Evolutionary conservation across 164 flowering plant genomes (phyloP).

Genomic region (Vitis rotundifolia): DNA sequence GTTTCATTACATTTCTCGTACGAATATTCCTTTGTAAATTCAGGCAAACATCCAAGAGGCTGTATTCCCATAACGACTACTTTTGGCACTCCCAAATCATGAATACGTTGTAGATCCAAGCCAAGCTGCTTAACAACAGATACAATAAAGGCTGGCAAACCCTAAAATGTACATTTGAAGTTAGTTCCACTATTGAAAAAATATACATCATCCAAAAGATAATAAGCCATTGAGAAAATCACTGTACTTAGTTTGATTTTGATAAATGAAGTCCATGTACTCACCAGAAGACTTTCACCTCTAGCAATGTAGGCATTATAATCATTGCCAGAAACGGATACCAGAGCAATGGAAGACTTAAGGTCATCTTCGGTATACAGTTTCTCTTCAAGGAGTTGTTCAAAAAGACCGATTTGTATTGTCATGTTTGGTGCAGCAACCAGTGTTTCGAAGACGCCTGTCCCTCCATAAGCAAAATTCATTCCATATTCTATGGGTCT

Average conservation of each 20-base stretch:
- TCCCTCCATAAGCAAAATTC: slow-evolving; percentile 4
- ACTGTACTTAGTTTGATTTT: not conserved
- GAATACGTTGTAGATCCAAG: slow-evolving; percentile 4
- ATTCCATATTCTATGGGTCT: not conserved
- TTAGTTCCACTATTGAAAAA: too few relatives aligned
- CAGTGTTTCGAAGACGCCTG: not conserved
- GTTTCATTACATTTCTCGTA: slow-evolving; percentile 5
- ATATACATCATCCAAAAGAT: too few relatives aligned
- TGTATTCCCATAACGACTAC: slow-evolving; percentile 3
- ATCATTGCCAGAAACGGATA: not conserved
- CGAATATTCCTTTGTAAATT: not conserved
- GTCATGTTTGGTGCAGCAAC: not conserved
- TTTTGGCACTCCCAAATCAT: slow-evolving; percentile 10
- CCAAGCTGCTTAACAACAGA: slow-evolving; percentile 11
- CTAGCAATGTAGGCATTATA: not conserved
- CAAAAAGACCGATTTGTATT: not conserved
- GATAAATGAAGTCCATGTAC: too few relatives aligned
- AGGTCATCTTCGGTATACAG: not conserved
- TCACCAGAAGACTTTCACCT: not conserved
- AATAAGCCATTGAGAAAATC: not conserved
- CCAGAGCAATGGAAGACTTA: not conserved
- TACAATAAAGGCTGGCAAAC: not conserved
- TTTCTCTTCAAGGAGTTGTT: not conserved
- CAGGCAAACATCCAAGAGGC: slow-evolving; percentile 19
- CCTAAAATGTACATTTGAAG: not conserved